Evolutionary conservation across 2,329 filamentous ascomycete genomes (phyloP), one percentile per base, ranked within the genome.

Genomic region (Diaporthe citriasiana): DNA sequence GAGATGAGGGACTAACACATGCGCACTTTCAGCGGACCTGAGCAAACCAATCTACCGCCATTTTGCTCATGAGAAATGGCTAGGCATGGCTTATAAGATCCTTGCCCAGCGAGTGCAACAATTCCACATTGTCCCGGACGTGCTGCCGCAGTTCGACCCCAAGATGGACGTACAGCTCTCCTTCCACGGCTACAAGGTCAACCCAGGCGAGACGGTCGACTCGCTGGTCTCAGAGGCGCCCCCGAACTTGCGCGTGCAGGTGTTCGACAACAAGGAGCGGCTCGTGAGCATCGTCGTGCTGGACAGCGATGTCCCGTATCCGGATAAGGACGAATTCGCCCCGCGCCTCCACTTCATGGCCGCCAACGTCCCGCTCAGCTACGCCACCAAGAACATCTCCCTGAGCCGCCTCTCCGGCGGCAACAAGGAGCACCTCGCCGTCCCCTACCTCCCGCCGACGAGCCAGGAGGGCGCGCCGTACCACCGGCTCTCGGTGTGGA

Each of bases 41-140:
- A 93, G 91, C 86, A 97, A 97, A 83, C 96, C 96, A 76, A 95
- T 99, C 81, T 99, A 99, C 87, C 94, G 96, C 77, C 90, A 94
- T 83, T 92, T 98, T 68, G 94, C 96, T 75, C 90, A 98, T 81
- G 87, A 89, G 79, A 95, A 97, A 86, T 99, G 97, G 97, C 92
- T 93, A 78, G 88, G 91, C 77, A 95, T 97, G 86, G 93, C 95
- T 81, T 91, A 93, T 79, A 91, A 91, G 78, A 86, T 98, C 76
- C 90, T 97, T 76, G 87, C 92, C 76, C 97, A 99, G 87, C 93
- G 97, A 81, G 93, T 98, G 80, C 87, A 90, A 65, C 95, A 98
- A 82, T 93, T 98, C 88, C 89, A 92, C 79, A 92, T 99, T 73
- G 90, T 97, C 9, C 97, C 97, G 19, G 97, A 99, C 82, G 87